Base-by-base conservation (phyloP, 1,139 yeast species). In the Scheffersomyces illinoinensis region DNA sequence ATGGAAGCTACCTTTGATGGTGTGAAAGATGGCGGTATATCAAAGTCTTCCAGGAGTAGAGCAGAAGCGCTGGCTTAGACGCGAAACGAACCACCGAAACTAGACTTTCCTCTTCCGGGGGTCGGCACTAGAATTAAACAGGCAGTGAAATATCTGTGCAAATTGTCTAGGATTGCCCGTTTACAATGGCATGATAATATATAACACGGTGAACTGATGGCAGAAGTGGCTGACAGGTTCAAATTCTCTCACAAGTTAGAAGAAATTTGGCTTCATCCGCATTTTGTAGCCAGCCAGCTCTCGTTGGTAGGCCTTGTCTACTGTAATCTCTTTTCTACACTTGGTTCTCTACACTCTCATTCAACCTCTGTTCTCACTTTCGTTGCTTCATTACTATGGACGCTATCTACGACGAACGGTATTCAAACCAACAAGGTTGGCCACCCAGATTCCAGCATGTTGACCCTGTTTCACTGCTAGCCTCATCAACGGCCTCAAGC, bases 381-480 rank as follows among this genome's bases (percentile, higher is more conserved):
- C 43, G 43, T 33, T 33, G 43, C 43, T 33, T 33, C 17, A 14
- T 33, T 24, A 24, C 33, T 33, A 33, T 33, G 43, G 43, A 33
- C 43, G 12, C 43, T 33, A 33, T 48, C 51, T 20, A 14, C 26
- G 14, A 24, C n/a, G 21, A 20, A 48, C 21, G 10, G 51, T 26
- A 48, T 70, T 67, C 52, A 74, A 60, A 1, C 79, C 79, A 21
- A 76, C 53, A 43, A 69, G 52, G 53, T 62, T 64, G 33, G 71
- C 66, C 39, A 76, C 59, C 71, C 73, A 71, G 4, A 62, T 57
- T 1, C 84, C 83, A 18, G 71, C 65, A 47, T 66, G 57, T 58
- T 71, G 79, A 8, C 83, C 83, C 51, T 72, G 71, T 2, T 61
- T 58, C 6, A 73, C 73, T 18, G 79, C 61, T 19, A 63, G 59